Conservation (phyloP, 768 basidiomycete genomes). For the Melanogaster broomeanus region DNA sequence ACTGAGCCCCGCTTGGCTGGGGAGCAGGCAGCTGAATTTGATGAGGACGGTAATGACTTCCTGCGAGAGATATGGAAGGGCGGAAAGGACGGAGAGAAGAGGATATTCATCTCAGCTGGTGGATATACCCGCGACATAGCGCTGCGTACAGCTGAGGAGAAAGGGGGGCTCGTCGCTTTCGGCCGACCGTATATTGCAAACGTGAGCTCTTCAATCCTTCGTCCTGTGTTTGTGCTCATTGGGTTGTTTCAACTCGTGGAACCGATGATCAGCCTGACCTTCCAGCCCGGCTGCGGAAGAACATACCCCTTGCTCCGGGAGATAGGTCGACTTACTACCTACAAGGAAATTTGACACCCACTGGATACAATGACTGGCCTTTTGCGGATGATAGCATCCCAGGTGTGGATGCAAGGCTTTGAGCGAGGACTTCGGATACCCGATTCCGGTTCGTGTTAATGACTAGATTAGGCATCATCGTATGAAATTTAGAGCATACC, state of each 20-base stretch:
- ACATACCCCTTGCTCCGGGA: conserved; percentile 15
- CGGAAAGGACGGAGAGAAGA: not conserved
- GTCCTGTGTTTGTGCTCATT: not conserved
- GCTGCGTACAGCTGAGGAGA: too few species aligned
- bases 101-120: too few species aligned
- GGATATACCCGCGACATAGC: too few species aligned
- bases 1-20: conserved; percentile 32
- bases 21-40: not conserved
- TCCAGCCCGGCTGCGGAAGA: conserved; percentile 19
- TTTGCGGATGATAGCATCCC: conserved; percentile 13
- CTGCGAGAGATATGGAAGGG: conserved; percentile 26
- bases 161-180: too few species aligned
- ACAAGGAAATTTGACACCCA: conserved; percentile 20
- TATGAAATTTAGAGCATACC: too few species aligned
- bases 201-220: not conserved
- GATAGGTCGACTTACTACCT: conserved; percentile 26
- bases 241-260: conserved; percentile 22
- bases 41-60: conserved; percentile 24
- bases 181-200: conserved; percentile 2
- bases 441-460: too few species aligned
- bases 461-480: too few species aligned
- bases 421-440: too few species aligned
- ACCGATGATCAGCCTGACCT: too few species aligned
- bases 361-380: too few species aligned
- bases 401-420: not conserved